These are phyloP conservation scores for Metschnikowia vanudenii DNA, from an alignment of 805 yeast genomes.

Conservation along the genomic window DNA sequence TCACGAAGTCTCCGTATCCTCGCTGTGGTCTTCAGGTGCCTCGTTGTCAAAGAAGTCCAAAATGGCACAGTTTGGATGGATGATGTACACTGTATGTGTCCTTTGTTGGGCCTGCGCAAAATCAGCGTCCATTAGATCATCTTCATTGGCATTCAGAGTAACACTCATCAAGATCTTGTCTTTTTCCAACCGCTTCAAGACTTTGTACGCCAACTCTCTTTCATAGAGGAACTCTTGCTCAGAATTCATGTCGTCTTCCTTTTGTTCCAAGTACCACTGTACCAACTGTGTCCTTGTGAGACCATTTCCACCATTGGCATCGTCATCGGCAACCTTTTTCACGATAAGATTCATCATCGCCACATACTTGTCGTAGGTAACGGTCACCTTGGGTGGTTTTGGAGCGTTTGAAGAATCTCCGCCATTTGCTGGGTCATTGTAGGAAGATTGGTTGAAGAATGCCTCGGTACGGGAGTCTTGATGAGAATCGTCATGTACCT, in stretches of 20 bases:
- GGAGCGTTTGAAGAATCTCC: conserved; percentile 4
- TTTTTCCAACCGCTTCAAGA: conserved; percentile 76
- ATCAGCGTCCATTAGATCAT: conserved; percentile 17
- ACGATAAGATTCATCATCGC: conserved; percentile 80
- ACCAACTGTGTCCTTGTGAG: conserved; percentile 65
- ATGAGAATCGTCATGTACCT: conserved; percentile 16
- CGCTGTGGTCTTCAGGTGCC: conserved; percentile 11
- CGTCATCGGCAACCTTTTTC: conserved; percentile 55
- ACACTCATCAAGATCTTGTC: conserved; percentile 76
- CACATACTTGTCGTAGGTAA: conserved; percentile 84
- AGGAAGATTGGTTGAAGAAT: conserved; percentile 2
- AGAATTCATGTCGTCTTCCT: conserved; percentile 65
- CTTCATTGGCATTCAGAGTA: conserved; percentile 34
- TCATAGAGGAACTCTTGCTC: conserved; percentile 73
- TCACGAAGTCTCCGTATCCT: conserved; percentile 1
- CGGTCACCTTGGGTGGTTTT: conserved; percentile 34
- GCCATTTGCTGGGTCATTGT: not conserved
- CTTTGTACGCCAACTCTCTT: conserved; percentile 70
- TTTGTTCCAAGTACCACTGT: conserved; percentile 77
- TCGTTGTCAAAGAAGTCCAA: conserved; percentile 56
- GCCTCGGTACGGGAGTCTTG: conserved; percentile 3
- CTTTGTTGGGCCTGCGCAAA: conserved; percentile 10
- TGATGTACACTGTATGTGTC: conserved; percentile 35
- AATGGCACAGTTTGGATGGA: conserved; percentile 83
- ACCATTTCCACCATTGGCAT: conserved; percentile 52